Evolutionary conservation across 2,329 filamentous ascomycete genomes (phyloP).

Genomic region (Aspergillus transmontanensis): DNA sequence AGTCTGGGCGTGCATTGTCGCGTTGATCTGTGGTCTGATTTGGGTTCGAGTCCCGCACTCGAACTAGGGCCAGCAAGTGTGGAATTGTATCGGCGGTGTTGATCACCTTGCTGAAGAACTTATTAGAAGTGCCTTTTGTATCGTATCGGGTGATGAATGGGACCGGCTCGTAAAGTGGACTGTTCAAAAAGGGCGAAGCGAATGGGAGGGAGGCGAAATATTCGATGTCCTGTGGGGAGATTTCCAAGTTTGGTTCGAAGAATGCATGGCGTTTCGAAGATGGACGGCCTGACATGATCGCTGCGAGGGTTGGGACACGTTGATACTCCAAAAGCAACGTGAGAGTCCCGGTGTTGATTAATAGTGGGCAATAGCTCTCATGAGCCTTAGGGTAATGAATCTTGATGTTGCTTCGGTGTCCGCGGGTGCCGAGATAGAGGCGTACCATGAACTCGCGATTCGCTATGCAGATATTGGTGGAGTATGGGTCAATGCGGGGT

Average conservation of each 20-base stretch:
- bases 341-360: too few species aligned
- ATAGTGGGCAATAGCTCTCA: too few species aligned
- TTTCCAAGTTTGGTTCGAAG: conserved; percentile 10
- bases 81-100: conserved; percentile 22
- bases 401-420: background rate
- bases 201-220: conserved; percentile 10
- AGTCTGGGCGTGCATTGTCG: background rate
- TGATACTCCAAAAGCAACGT: background rate
- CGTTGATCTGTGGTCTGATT: conserved; percentile 5
- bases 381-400: too few species aligned
- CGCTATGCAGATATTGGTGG: background rate
- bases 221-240: conserved; percentile 7
- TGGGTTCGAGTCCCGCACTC: conserved; percentile 4
- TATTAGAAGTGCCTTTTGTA: conserved; percentile 16
- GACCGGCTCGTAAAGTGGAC: conserved; percentile 5
- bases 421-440: background rate
- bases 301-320: background rate
- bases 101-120: conserved; percentile 21
- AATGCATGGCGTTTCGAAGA: conserved; percentile 5
- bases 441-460: background rate
- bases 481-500: background rate
- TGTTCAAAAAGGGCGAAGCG: conserved; percentile 8
- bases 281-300: background rate
- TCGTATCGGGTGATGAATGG: conserved; percentile 17
- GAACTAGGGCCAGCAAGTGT: conserved; percentile 16